These are phyloP conservation scores for Poronia punctata DNA, from an alignment of 495 filamentous ascomycete genomes.

Conservation along the genomic window DNA sequence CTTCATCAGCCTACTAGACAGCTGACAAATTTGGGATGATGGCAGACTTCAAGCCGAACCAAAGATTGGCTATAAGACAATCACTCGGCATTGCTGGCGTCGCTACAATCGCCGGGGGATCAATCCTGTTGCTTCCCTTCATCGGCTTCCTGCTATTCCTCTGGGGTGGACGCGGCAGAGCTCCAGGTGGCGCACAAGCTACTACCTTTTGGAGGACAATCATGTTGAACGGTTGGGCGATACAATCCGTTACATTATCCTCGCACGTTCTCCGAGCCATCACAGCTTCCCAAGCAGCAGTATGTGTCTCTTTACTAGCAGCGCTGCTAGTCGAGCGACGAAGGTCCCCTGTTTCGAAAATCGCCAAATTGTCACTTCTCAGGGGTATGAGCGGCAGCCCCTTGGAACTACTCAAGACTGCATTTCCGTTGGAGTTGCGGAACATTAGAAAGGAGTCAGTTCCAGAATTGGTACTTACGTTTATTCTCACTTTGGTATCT, in stretches of 20 bases:
- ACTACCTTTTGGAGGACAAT: background rate
- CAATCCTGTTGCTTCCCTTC: background rate
- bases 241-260: background rate
- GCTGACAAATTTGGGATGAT: too few relatives aligned
- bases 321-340: background rate
- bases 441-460: background rate
- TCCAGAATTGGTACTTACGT: background rate
- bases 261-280: background rate
- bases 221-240: background rate
- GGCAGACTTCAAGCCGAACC: too few relatives aligned
- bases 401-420: too few relatives aligned
- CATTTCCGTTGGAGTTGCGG: too few relatives aligned
- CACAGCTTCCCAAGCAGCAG: background rate
- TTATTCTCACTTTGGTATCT: background rate
- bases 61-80: background rate
- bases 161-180: conserved; percentile 1
- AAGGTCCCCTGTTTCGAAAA: background rate
- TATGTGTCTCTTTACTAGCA: background rate
- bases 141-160: background rate
- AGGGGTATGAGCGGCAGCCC: background rate
- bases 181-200: background rate
- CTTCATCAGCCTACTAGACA: too few relatives aligned
- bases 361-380: background rate
- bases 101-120: background rate
- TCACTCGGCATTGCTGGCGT: background rate